Evolutionary conservation across 2,329 filamentous ascomycete species (phyloP), one percentile per base, ranked within the genome.

Genomic region (Clonostachys chloroleuca): DNA sequence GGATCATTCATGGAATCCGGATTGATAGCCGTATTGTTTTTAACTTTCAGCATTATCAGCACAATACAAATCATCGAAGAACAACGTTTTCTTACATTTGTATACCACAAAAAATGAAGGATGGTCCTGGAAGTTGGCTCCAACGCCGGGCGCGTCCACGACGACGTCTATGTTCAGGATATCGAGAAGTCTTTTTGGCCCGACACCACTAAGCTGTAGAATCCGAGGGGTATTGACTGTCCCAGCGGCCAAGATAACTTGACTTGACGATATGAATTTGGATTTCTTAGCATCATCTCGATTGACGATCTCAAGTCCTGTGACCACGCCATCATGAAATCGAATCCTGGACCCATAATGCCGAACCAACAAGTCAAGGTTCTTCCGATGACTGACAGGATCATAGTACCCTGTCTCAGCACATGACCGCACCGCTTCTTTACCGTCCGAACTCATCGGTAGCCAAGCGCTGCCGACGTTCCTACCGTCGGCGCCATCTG

Each of bases 121-220:
- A 39, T 67, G 64, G 18, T 67, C 65, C 45, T 67, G 64, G 3
- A 66, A 55, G 20, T 66, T 65, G 14, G 63, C 58, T 1, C 63
- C 82, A 3, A 86, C 80, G 13, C 78, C 80, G 0, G 79, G 80
- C 2, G 79, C 67, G 52, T 84, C 72, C 1, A 70, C 61, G 18
- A 80, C 50, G 6, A 77, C 65, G 1, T 66, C 56, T 49, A 84
- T 78, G 10, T 65, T 60, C 45, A 74, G 67, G 5, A 64, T 60
- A 9, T 67, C 47, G 3, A 85, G 68, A 37, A 82, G 71, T 0
- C 65, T 57, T 8, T 53, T 54, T 1, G 73, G 73, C 3, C 81
- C 81, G 30, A 84, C 68, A 30, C 81, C 81, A 14, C 71, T 77
- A 2, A 80, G 67, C 54, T 80, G 78, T 5, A 85, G 70, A 2